These are phyloP conservation scores for Cladorrhinum sp. DNA, from an alignment of 2,329 filamentous ascomycete genomes.

Conservation along the genomic window DNA sequence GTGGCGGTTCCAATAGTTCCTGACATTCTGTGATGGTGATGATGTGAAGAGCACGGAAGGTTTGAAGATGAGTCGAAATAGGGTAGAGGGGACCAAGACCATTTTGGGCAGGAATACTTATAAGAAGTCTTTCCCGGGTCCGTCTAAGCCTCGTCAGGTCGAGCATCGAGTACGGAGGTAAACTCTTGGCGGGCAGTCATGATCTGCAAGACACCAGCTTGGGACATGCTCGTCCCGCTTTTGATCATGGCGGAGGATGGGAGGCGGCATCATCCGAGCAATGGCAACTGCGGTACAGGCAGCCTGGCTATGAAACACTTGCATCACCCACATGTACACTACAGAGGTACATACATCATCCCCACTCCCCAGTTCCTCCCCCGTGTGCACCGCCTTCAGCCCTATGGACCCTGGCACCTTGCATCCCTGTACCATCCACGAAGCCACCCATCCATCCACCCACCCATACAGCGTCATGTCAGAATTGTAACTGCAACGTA, in stretches of 20 bases:
- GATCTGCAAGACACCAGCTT: conserved; percentile 3
- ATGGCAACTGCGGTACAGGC: neutral
- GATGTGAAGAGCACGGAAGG: neutral
- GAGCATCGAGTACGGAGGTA: conserved; percentile 10
- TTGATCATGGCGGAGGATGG: neutral
- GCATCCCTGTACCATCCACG: neutral
- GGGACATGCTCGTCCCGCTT: neutral
- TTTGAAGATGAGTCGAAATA: neutral
- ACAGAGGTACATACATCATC: too few species aligned
- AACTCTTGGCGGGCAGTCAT: neutral
- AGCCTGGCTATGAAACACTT: conserved; percentile 4
- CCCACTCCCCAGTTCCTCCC: too few species aligned
- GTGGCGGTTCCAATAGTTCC: neutral
- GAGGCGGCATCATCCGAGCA: conserved; percentile 4
- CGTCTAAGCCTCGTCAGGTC: neutral
- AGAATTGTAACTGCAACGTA: conserved; percentile 13
- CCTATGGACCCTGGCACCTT: conserved; percentile 13
- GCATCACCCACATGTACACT: neutral
- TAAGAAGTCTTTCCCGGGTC: neutral
- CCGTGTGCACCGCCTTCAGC: conserved; percentile 13
- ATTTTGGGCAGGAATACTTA: conserved; percentile 5
- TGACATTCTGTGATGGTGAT: neutral
- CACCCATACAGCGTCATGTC: conserved; percentile 3
- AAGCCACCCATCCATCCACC: too few species aligned
- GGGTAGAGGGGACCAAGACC: neutral